Evolutionary conservation across 2,329 filamentous ascomycete genomes (phyloP).

Genomic region (Mycosphaerella sp.): DNA sequence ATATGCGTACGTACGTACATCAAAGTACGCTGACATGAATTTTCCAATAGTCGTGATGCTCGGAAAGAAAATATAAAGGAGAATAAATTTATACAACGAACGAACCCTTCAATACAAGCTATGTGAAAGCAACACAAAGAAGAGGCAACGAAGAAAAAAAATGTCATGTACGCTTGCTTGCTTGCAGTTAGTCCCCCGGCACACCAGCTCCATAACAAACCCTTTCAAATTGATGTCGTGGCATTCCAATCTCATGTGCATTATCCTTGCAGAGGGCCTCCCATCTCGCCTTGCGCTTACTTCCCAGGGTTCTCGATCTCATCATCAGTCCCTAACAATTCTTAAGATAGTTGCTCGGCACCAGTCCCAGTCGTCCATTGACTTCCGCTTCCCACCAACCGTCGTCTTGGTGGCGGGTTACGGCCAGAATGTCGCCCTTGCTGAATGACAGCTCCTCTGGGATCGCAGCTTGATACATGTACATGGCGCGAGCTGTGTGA

Average conservation of each 20-base stretch:
- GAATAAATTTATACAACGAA: too few species aligned
- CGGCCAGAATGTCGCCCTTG: slow-evolving; percentile 86
- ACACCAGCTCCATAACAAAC: background rate
- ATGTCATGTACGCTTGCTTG: too few species aligned
- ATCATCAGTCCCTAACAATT: slow-evolving; percentile 39
- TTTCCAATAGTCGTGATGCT: too few species aligned
- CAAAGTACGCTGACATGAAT: too few species aligned
- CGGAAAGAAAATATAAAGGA: too few species aligned
- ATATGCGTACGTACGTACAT: too few species aligned
- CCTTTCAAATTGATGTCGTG: background rate
- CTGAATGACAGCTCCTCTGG: slow-evolving; percentile 88
- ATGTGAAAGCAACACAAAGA: too few species aligned
- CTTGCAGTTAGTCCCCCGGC: too few species aligned
- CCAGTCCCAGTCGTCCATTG: slow-evolving; percentile 59
- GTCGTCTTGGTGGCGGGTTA: slow-evolving; percentile 88
- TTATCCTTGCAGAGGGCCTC: background rate
- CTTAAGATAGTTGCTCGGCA: slow-evolving; percentile 63
- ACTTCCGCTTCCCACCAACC: slow-evolving; percentile 99
- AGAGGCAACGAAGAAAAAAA: too few species aligned
- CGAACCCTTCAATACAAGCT: too few species aligned
- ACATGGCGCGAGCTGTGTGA: slow-evolving; percentile 68
- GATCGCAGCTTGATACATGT: slow-evolving; percentile 90
- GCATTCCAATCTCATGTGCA: background rate
- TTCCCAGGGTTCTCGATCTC: background rate
- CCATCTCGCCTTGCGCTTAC: background rate